Percentiles rank a stretch among this genome's conserved stretches.
These are phyloP conservation scores for Scedosporium apiospermum DNA, from an alignment of 2,329 filamentous ascomycete genomes.

Conservation along the genomic window DNA sequence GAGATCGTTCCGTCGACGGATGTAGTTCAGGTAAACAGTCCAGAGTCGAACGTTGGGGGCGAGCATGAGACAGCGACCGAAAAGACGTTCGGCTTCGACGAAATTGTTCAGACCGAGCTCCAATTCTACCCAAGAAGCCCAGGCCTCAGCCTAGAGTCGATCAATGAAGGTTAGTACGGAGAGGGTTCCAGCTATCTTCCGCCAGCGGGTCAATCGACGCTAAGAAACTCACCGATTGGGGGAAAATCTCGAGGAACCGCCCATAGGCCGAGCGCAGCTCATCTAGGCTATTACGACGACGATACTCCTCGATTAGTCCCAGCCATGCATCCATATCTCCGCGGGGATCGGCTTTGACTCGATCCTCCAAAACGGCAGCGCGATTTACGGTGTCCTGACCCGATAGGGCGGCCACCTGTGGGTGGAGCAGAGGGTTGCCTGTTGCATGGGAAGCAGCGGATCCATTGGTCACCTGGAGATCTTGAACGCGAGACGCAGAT, in stretches of 20 bases:
- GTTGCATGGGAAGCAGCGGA: not conserved
- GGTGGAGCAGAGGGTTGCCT: not conserved
- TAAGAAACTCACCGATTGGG: conserved; percentile 66
- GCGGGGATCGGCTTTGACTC: conserved; percentile 83
- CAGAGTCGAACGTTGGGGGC: conserved; percentile 81
- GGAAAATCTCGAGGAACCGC: conserved; percentile 80
- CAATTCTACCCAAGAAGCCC: conserved; percentile 82
- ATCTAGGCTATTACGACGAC: conserved; percentile 70
- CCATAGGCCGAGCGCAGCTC: conserved; percentile 74
- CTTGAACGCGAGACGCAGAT: not conserved
- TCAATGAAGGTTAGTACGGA: conserved; percentile 21
- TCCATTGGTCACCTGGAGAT: conserved; percentile 3
- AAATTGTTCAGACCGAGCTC: conserved; percentile 83
- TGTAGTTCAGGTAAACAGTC: conserved; percentile 91
- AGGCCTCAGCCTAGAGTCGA: conserved; percentile 69
- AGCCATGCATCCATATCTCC: conserved; percentile 92
- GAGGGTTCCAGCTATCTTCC: not conserved
- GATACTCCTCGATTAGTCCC: conserved; percentile 74
- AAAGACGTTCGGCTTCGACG: conserved; percentile 69
- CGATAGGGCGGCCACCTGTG: not conserved
- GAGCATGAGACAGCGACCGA: conserved; percentile 66
- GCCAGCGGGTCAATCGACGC: not conserved
- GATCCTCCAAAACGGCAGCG: conserved; percentile 75
- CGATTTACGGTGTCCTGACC: conserved; percentile 41
- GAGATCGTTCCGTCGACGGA: conserved; percentile 82